Evolutionary conservation across 192 early-diverging fungal genomes (phyloP).

Genomic region (Backusella australiensis): DNA sequence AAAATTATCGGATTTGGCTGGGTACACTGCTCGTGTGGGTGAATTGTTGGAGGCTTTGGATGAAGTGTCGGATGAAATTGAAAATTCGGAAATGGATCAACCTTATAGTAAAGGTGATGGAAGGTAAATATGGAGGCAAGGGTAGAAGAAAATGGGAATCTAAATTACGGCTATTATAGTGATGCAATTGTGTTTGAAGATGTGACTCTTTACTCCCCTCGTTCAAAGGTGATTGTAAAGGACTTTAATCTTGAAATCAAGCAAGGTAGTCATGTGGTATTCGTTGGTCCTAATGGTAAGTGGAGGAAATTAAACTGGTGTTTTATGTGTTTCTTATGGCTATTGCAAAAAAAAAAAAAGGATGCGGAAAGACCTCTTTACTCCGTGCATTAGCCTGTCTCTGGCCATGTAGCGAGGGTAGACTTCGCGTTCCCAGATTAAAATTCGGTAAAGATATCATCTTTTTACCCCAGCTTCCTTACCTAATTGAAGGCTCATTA

Average conservation of each 20-base stretch:
- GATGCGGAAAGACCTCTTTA: slow-evolving; percentile 79
- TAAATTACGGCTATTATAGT: slow-evolving; percentile 5
- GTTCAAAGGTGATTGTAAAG: slow-evolving; percentile 35
- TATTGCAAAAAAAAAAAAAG: slow-evolving; percentile 25
- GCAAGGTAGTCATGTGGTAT: slow-evolving; percentile 56
- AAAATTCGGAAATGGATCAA: slow-evolving; percentile 48
- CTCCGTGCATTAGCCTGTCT: slow-evolving; percentile 74
- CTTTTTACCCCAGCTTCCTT: slow-evolving; percentile 69
- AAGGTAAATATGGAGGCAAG: not conserved
- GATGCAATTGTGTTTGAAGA: slow-evolving; percentile 36
- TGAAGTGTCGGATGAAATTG: slow-evolving; percentile 42
- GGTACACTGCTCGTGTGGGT: slow-evolving; percentile 78
- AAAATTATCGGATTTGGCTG: slow-evolving; percentile 73
- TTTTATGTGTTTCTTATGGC: not conserved
- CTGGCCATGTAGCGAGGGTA: slow-evolving; percentile 63
- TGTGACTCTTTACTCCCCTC: slow-evolving; percentile 31
- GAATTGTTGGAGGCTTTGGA: slow-evolving; percentile 78
- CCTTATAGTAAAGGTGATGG: slow-evolving; percentile 38
- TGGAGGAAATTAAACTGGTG: not conserved
- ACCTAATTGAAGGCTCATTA: slow-evolving; percentile 60
- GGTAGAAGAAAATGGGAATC: not conserved
- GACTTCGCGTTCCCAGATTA: slow-evolving; percentile 17
- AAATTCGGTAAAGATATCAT: slow-evolving; percentile 43
- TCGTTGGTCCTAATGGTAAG: slow-evolving; percentile 76
- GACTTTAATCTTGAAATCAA: slow-evolving; percentile 48